phyloP scores from a whole-genome alignment of 2,329 filamentous ascomycete genomes.

The Penicillium sp. region DNA sequence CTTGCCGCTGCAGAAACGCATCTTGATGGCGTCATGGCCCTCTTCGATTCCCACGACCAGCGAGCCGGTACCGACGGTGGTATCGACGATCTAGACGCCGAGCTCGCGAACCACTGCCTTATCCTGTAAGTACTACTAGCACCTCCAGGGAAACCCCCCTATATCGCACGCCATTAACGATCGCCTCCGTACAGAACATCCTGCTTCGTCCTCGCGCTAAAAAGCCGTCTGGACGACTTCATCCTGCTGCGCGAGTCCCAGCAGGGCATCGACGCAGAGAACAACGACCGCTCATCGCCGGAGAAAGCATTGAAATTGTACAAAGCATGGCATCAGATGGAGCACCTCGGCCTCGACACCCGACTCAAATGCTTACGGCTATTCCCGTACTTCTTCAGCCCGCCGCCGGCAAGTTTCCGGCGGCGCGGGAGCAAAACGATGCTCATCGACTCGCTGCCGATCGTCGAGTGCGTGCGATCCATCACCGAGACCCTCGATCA shows the following conservation, averaged over 20 bases:
- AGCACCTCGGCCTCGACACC: neutral
- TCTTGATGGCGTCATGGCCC: neutral
- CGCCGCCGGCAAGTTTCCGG: neutral
- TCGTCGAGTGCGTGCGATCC: neutral
- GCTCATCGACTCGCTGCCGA: neutral
- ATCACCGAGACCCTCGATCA: neutral
- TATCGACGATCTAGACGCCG: neutral
- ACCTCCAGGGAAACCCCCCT: too few relatives aligned
- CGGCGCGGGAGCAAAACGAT: neutral
- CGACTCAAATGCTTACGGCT: conserved; percentile 1
- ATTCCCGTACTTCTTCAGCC: conserved; percentile 6
- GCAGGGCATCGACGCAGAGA: neutral
- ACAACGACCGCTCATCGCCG: neutral
- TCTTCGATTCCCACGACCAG: neutral
- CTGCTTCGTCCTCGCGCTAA: neutral
- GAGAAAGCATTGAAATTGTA: neutral
- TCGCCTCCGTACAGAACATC: neutral
- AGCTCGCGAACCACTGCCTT: neutral
- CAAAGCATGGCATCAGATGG: conserved; percentile 5
- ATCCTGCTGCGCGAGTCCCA: neutral
- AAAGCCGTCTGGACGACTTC: conserved; percentile 2
- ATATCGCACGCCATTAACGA: neutral
- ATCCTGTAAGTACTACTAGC: neutral
- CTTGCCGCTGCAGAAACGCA: neutral
- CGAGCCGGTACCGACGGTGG: neutral